Conservation (phyloP, 768 basidiomycete genomes). For the Ramaria sp. region DNA sequence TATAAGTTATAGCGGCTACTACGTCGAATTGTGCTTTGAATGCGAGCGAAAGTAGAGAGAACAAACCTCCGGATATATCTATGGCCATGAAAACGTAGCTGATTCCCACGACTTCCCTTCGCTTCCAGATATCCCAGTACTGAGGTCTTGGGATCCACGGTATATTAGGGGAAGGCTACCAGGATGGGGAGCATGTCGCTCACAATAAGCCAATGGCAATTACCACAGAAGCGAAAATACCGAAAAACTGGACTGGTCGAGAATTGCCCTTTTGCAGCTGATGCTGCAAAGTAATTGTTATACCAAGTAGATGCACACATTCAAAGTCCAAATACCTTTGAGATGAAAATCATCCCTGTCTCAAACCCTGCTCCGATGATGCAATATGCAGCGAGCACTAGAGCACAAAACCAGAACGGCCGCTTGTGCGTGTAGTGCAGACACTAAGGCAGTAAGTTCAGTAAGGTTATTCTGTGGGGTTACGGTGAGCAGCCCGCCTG, state of each 20-base stretch:
- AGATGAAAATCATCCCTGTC: conserved; percentile 44
- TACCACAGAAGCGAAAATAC: conserved; percentile 48
- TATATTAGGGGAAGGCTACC: not conserved
- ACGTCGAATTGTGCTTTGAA: conserved; percentile 56
- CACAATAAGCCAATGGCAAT: conserved; percentile 41
- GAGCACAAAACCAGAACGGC: conserved; percentile 17
- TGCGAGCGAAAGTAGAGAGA: conserved; percentile 57
- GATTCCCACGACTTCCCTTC: conserved; percentile 54
- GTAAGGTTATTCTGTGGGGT: not conserved
- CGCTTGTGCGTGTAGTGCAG: conserved; percentile 49
- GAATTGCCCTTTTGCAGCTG: conserved; percentile 25
- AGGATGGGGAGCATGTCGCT: conserved; percentile 13
- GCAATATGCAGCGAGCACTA: conserved; percentile 25
- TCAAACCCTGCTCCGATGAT: conserved; percentile 46
- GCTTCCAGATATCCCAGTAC: conserved; percentile 65
- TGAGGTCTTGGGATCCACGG: conserved; percentile 39
- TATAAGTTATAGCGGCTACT: conserved; percentile 51
- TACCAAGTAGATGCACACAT: not conserved
- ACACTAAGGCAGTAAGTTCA: conserved; percentile 37
- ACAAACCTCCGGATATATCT: conserved; percentile 62
- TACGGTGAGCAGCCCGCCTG: conserved; percentile 34
- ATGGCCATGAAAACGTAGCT: conserved; percentile 59
- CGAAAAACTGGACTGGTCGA: conserved; percentile 42
- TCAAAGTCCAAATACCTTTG: conserved; percentile 27
- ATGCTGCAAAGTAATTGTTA: conserved; percentile 19